phyloP scores from a whole-genome alignment of 441 rosid genomes.

The Heliophila coronopifolia region DNA sequence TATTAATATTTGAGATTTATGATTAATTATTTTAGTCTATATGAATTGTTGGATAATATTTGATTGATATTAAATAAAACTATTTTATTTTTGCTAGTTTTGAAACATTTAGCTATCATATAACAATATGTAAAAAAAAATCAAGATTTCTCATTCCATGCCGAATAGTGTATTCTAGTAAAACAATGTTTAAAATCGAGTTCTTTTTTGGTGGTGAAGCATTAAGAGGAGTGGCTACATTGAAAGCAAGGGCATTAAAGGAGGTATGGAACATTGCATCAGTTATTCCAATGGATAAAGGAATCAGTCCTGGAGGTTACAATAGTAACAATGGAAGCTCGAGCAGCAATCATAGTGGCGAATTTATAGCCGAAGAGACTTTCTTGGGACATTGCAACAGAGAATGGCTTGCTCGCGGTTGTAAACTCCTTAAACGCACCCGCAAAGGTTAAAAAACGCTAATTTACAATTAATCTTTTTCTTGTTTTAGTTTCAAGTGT shows the following conservation, averaged over 20 bases:
- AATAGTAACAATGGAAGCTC: slow-evolving; percentile 37
- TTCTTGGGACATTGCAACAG: slow-evolving; percentile 73
- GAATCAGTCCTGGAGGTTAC: slow-evolving; percentile 31
- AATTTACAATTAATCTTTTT: neutral
- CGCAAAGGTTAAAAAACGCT: slow-evolving; percentile 49
- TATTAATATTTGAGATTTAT: too few species aligned
- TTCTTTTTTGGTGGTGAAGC: slow-evolving; percentile 35
- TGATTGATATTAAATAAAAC: too few species aligned
- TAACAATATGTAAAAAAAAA: too few species aligned
- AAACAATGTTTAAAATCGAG: too few species aligned
- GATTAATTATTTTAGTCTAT: too few species aligned
- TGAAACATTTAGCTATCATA: too few species aligned
- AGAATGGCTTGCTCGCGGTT: slow-evolving; percentile 74
- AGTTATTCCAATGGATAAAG: slow-evolving; percentile 74
- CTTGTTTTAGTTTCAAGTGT: neutral
- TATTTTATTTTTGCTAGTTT: too few species aligned
- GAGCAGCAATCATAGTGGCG: slow-evolving; percentile 58
- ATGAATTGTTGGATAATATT: too few species aligned
- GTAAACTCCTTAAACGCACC: slow-evolving; percentile 82
- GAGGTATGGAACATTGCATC: slow-evolving; percentile 90
- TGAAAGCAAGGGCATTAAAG: slow-evolving; percentile 70
- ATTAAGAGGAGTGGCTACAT: slow-evolving; percentile 73
- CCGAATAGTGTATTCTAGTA: too few species aligned
- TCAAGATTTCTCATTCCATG: too few species aligned
- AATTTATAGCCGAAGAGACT: slow-evolving; percentile 66